These are phyloP conservation scores for Raphidocelis subcapitata DNA, from an alignment of 139 green algal species.

Conservation along the genomic window DNA sequence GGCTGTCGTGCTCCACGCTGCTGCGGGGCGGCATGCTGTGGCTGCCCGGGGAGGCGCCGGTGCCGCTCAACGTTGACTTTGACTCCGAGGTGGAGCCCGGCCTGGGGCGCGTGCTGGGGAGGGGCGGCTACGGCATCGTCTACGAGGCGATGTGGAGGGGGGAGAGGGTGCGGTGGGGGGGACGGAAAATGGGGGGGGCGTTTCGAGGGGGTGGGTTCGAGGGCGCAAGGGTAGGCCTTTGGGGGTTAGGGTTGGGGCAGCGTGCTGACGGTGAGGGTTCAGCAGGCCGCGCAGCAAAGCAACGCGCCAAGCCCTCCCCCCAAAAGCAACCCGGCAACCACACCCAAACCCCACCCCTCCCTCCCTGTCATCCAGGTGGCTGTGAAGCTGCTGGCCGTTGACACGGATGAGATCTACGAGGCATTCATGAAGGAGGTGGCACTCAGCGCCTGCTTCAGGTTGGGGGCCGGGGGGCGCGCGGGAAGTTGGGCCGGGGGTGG, in stretches of 20 bases:
- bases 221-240: neutral
- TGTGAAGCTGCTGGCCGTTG: slow-evolving; percentile 25
- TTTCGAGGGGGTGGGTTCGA: slow-evolving; percentile 4
- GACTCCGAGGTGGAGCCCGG: slow-evolving; percentile 58
- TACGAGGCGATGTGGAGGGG: slow-evolving; percentile 62
- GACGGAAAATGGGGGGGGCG: neutral
- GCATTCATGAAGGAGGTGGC: slow-evolving; percentile 68
- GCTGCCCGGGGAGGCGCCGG: slow-evolving; percentile 12
- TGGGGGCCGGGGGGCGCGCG: neutral
- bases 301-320: too few relatives aligned
- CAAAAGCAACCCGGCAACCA: neutral
- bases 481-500: too few relatives aligned
- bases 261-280: too few relatives aligned
- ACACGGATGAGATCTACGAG: slow-evolving; percentile 26
- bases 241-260: neutral
- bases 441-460: slow-evolving; percentile 42
- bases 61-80: slow-evolving; percentile 74
- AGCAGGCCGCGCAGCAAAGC: too few relatives aligned
- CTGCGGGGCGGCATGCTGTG: slow-evolving; percentile 1
- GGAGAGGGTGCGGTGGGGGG: slow-evolving; percentile 33
- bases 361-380: slow-evolving; percentile 7
- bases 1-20: too few relatives aligned
- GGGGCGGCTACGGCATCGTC: slow-evolving; percentile 72
- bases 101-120: slow-evolving; percentile 60
- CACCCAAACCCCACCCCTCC: neutral